Base-by-base conservation (phyloP, 2,329 filamentous ascomycete genomes). In the Elsinoe australis region DNA sequence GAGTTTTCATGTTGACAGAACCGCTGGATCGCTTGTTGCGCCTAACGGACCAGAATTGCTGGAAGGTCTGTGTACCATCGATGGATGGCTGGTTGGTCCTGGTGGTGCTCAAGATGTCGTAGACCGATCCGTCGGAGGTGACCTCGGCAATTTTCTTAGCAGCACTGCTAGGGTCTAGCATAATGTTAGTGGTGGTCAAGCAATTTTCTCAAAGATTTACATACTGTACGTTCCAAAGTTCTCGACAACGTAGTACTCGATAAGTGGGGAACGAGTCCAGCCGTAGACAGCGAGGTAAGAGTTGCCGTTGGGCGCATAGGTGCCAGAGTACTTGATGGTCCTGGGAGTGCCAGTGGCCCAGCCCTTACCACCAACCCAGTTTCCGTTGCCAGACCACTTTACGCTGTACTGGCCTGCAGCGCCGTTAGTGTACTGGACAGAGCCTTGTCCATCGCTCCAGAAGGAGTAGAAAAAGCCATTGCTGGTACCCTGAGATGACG, bases 381-480 rank as follows among this genome's bases (percentile, higher is more conserved):
- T 75, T 26, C 73, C 74, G 18, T 59, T 62, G 38, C 66, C 65
- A 34, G 52, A 58, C 74, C 74, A 78, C 28, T 54, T 56, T 0
- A 71, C 64, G 26, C 56, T 66, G 63, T 75, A 76, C 21, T 53
- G 59, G 18, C 77, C 75, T 15, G 61, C 71, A 3, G 62, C 60
- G 15, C 68, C 71, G 61, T 79, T 80, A 58, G 70, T 75, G 66
- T 80, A 80, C 31, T 65, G 72, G 5, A 74, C 72, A 33, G 64
- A 58, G 29, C 65, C 69, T n/a, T 62, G 66, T 22, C 72, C 71
- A 51, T 80, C 76, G 49, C 71, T 76, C 75, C 75, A 81, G 67
- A 71, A 79, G 6, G 73, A 76, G 63, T 75, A 80, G 67, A 73
- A 80, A 66, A 70, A 80, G 48, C 76, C 76, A 56, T 76, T 72